Percentiles rank a stretch among this genome's conserved stretches.
phyloP scores from a whole-genome alignment of 2,329 filamentous ascomycete species.

The Drechslera avenae region DNA sequence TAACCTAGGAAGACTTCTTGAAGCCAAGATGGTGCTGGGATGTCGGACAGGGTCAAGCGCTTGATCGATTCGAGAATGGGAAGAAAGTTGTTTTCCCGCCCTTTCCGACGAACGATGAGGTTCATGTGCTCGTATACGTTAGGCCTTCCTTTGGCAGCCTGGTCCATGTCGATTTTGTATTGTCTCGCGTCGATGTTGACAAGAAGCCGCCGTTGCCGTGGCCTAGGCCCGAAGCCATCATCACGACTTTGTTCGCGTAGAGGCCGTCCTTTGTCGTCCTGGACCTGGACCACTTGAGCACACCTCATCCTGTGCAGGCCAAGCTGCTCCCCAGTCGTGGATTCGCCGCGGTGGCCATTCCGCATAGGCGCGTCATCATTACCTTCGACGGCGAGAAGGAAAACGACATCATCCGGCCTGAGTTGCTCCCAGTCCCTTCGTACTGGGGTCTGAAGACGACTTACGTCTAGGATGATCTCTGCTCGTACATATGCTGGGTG shows the following conservation, averaged over 20 bases:
- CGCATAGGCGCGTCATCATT: slow-evolving; percentile 57
- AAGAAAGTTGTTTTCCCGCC: slow-evolving; percentile 96
- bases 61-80: slow-evolving; percentile 90
- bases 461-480: slow-evolving; percentile 84
- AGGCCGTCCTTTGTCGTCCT: slow-evolving; percentile 80
- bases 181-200: slow-evolving; percentile 79
- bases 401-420: slow-evolving; percentile 85
- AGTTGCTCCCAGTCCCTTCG: slow-evolving; percentile 89
- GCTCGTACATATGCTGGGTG: slow-evolving; percentile 84
- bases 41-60: slow-evolving; percentile 80
- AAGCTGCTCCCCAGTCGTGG: slow-evolving; percentile 62
- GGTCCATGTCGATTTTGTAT: slow-evolving; percentile 77
- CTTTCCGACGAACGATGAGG: slow-evolving; percentile 78
- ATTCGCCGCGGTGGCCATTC: slow-evolving; percentile 59
- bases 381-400: slow-evolving; percentile 77
- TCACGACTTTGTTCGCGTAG: slow-evolving; percentile 68
- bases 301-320: slow-evolving; percentile 75
- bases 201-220: slow-evolving; percentile 71
- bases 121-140: slow-evolving; percentile 88
- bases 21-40: slow-evolving; percentile 86
- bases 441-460: slow-evolving; percentile 74
- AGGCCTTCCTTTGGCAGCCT: slow-evolving; percentile 66
- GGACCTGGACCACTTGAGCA: slow-evolving; percentile 82
- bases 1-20: slow-evolving; percentile 98
- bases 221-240: slow-evolving; percentile 65